Conservation (phyloP, 352 stramenopile species). For the Pythium oligandrum region DNA sequence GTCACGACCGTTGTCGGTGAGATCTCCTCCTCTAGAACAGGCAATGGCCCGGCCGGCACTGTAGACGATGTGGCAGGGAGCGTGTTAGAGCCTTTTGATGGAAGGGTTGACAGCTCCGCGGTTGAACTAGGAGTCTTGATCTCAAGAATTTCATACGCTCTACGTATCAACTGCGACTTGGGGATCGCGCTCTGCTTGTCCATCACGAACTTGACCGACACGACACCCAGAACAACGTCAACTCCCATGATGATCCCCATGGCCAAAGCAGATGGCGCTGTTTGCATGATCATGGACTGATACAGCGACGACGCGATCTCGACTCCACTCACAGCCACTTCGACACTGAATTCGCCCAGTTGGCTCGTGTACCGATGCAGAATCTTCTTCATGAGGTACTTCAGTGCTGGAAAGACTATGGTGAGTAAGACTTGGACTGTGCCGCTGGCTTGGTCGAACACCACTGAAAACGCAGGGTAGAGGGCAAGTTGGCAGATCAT, state of each 20-base stretch:
- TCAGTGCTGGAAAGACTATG: slow-evolving; percentile 14
- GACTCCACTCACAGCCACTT: slow-evolving; percentile 14
- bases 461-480: slow-evolving; percentile 18
- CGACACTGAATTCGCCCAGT: neutral
- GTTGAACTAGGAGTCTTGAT: neutral
- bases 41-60: too few species aligned
- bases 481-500: slow-evolving; percentile 11
- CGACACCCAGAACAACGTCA: slow-evolving; percentile 12
- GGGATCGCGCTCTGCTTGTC: slow-evolving; percentile 6
- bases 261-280: slow-evolving; percentile 7
- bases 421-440: slow-evolving; percentile 12
- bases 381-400: slow-evolving; percentile 12
- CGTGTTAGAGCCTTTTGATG: too few species aligned
- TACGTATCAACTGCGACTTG: slow-evolving; percentile 2
- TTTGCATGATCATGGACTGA: slow-evolving; percentile 23
- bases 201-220: slow-evolving; percentile 20
- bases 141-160: neutral
- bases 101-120: too few species aligned
- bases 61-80: too few species aligned
- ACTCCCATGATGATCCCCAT: slow-evolving; percentile 16
- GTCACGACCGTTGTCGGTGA: too few species aligned
- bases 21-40: too few species aligned
- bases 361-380: neutral
- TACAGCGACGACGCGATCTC: slow-evolving; percentile 22
- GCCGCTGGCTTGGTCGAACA: slow-evolving; percentile 12